phyloP scores from a whole-genome alignment of 306 rosid genomes.

The Acacia acuminata region DNA sequence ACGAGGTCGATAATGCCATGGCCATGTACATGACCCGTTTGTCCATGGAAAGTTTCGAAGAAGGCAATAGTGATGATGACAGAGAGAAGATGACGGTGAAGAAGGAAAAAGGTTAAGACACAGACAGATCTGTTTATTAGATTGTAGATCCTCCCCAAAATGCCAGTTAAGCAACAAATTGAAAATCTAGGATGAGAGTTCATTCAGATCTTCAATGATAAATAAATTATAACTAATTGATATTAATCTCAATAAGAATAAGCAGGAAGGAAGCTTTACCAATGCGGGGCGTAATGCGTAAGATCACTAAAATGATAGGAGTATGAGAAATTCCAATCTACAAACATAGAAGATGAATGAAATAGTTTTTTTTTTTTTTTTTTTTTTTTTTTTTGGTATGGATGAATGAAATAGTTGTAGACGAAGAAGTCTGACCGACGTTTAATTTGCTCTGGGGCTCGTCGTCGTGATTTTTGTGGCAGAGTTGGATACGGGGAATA shows the following conservation, averaged over 20 bases:
- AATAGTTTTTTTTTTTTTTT: too few species aligned
- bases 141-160: background rate
- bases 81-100: too few species aligned
- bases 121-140: background rate
- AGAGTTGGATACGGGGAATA: slow-evolving; percentile 20
- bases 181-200: background rate
- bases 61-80: too few species aligned
- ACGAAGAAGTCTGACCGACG: slow-evolving; percentile 49
- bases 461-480: slow-evolving; percentile 27
- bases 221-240: background rate
- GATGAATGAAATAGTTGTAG: background rate
- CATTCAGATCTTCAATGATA: background rate
- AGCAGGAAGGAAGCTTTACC: slow-evolving; percentile 47
- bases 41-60: too few species aligned
- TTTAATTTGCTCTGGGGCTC: slow-evolving; percentile 37
- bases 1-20: too few species aligned
- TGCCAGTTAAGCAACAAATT: background rate
- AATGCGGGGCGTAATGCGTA: slow-evolving; percentile 86
- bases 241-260: background rate
- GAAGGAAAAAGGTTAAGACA: too few species aligned
- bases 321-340: slow-evolving; percentile 19
- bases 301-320: slow-evolving; percentile 47
- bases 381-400: too few species aligned
- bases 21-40: too few species aligned
- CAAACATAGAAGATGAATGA: background rate